These are phyloP conservation scores for Neonectria hederae DNA, from an alignment of 2,329 filamentous ascomycete genomes.

Conservation along the genomic window DNA sequence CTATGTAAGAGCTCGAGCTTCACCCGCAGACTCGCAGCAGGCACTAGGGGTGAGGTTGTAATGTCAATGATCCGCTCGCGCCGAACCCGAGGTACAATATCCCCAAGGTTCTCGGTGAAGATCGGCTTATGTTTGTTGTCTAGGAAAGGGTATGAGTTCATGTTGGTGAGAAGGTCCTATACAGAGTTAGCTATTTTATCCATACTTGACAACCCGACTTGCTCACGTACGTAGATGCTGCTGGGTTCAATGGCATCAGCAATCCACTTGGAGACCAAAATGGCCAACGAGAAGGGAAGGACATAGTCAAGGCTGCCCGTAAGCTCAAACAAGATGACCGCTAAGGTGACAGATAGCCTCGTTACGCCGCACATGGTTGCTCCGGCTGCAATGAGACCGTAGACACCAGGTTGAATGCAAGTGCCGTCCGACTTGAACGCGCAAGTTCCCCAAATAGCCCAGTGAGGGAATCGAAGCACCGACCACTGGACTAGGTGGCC, in stretches of 20 bases:
- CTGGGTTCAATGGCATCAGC: slow-evolving; percentile 93
- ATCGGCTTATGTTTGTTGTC: slow-evolving; percentile 94
- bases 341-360: slow-evolving; percentile 88
- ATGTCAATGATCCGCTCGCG: slow-evolving; percentile 88
- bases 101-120: slow-evolving; percentile 87
- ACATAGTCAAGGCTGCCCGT: slow-evolving; percentile 96
- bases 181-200: slow-evolving; percentile 25
- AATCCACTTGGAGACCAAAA: slow-evolving; percentile 97
- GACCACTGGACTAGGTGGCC: slow-evolving; percentile 87
- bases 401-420: slow-evolving; percentile 96
- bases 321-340: slow-evolving; percentile 94
- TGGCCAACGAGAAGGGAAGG: slow-evolving; percentile 89
- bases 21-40: slow-evolving; percentile 76
- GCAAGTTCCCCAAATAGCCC: slow-evolving; percentile 79
- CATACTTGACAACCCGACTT: too few relatives aligned
- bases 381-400: slow-evolving; percentile 92
- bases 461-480: slow-evolving; percentile 77
- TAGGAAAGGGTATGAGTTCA: slow-evolving; percentile 98
- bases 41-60: slow-evolving; percentile 80
- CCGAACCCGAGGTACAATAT: slow-evolving; percentile 82
- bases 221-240: slow-evolving; percentile 80
- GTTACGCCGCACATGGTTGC: slow-evolving; percentile 99
- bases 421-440: slow-evolving; percentile 75
- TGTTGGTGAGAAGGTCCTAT: slow-evolving; percentile 88
- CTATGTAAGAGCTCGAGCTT: slow-evolving; percentile 86